Evolutionary conservation across 2,329 filamentous ascomycete genomes (phyloP).

Genomic region (Calcarisporium arbuscula): DNA sequence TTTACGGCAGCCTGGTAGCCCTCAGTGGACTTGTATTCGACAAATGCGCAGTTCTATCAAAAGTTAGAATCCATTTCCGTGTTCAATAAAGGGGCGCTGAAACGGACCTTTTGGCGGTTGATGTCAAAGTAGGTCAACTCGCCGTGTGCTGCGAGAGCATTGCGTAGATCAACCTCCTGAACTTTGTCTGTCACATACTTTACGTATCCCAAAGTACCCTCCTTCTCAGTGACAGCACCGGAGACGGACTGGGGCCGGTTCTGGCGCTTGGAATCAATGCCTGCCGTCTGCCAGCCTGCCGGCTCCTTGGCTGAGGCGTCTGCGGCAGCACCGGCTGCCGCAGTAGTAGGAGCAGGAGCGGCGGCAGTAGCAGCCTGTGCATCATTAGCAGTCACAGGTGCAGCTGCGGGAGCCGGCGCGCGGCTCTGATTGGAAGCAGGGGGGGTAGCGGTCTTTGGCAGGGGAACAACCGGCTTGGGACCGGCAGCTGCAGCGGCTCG

Average conservation of each 20-base stretch:
- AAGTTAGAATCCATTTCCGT: conserved; percentile 10
- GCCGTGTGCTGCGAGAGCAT: conserved; percentile 64
- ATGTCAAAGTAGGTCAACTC: conserved; percentile 69
- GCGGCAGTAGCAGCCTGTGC: conserved; percentile 30
- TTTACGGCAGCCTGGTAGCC: conserved; percentile 77
- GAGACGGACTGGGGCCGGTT: conserved; percentile 64
- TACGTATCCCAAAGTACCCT: conserved; percentile 80
- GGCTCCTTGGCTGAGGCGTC: conserved; percentile 44
- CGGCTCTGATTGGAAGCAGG: conserved; percentile 43
- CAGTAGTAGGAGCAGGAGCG: conserved; percentile 27
- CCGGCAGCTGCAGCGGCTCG: conserved; percentile 54
- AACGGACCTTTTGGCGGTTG: conserved; percentile 72
- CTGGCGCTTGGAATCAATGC: conserved; percentile 77
- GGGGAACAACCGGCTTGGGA: conserved; percentile 45
- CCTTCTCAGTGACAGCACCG: conserved; percentile 57
- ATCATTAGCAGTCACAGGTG: conserved; percentile 32
- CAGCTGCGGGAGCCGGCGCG: conserved; percentile 40
- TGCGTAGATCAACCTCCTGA: conserved; percentile 64
- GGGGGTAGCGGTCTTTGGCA: conserved; percentile 52
- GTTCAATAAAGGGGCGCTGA: background rate
- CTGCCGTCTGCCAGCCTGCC: conserved; percentile 76
- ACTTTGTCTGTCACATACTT: conserved; percentile 94
- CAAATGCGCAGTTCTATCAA: conserved; percentile 85
- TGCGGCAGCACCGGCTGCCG: conserved; percentile 30
- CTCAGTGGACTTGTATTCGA: conserved; percentile 78